Base-by-base conservation (phyloP, 345 rosid genomes). In the Rhizophora apiculata region DNA sequence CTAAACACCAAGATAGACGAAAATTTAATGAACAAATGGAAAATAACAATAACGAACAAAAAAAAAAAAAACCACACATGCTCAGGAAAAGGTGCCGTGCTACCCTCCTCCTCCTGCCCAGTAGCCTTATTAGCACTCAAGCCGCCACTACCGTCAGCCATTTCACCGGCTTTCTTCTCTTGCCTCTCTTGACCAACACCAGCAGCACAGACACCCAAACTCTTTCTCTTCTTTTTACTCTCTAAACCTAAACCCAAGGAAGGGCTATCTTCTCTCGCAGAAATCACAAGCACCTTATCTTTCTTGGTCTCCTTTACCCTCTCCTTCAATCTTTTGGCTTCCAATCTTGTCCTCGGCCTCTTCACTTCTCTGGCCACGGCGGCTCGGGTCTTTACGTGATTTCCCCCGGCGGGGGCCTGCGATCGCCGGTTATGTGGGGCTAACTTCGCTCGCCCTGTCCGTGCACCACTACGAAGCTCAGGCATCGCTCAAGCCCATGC, bases 401-500 rank as follows among this genome's bases (percentile, higher is more conserved):
- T 53, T 37, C 18, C 74, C 21, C 22, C 24, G 15, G 27, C 32
- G 29, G 70, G 15, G 52, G 68, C 27, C 65, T 62, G 57, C 79
- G 55, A 74, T 62, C 32, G 81, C 49, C 18, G 43, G 69, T 69
- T 81, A 60, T 62, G 70, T 67, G 65, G 72, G 67, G 46, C 88
- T 88, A 79, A 74, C 88, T 87, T 92, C 85, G 88, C 87, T 83
- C 93, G 91, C 74, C 74, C 73, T 49, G 69, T 67, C 7, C 80
- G 63, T 61, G 55, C 68, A 68, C 73, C 73, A 19, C 65, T 46
- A 10, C 74, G 69, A 46, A 76, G 76, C 80, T 76, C 80, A 71
- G 76, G 80, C 80, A 76, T 76, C 67, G 68, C 72, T 66, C 48
- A 65, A 43, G 18, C 69, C 80, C 72, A 71, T 72, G 55, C 60